Percentiles rank a stretch among this genome's conserved stretches.
Conservation (phyloP, 306 rosid species). For the Medicago ruthenica region DNA sequence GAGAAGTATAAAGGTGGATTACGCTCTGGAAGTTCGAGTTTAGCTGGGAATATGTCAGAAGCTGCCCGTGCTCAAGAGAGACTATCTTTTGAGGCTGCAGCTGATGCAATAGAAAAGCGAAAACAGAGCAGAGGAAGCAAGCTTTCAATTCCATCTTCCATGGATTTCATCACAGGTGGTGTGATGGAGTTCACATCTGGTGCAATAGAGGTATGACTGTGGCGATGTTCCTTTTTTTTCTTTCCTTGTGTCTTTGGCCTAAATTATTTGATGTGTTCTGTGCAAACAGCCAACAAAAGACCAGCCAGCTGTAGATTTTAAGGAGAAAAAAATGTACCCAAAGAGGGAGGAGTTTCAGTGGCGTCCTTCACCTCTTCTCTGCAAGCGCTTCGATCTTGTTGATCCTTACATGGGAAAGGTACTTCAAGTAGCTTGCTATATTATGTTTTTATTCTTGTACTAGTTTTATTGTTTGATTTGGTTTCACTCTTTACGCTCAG, state of each 20-base stretch:
- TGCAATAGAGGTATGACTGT: constrained; percentile 69
- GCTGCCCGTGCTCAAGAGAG: constrained; percentile 95
- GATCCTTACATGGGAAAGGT: constrained; percentile 99
- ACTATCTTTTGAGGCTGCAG: constrained; percentile 94
- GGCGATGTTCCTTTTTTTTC: constrained; percentile 41
- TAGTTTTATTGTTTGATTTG: constrained; percentile 26
- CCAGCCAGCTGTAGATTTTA: constrained; percentile 55
- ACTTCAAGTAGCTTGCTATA: constrained; percentile 28
- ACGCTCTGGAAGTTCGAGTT: constrained; percentile 71
- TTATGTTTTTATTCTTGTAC: constrained; percentile 21
- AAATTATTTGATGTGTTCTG: constrained; percentile 45
- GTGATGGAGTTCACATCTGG: constrained; percentile 85
- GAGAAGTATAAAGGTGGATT: constrained; percentile 92
- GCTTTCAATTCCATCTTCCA: constrained; percentile 51
- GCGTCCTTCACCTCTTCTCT: constrained; percentile 90
- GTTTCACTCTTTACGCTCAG: constrained; percentile 26
- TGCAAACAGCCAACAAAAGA: constrained; percentile 70
- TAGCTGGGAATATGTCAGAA: constrained; percentile 86
- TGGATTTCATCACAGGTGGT: constrained; percentile 69
- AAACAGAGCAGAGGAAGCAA: constrained; percentile 64
- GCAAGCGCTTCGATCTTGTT: constrained; percentile 97
- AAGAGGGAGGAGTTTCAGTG: constrained; percentile 91
- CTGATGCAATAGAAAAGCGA: constrained; percentile 83
- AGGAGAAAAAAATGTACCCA: constrained; percentile 62
- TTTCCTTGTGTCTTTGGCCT: constrained; percentile 35